Percentiles rank a stretch among this genome's conserved stretches.
Conservation (phyloP, 257 asterid species). For the Parsonsia alboflavescens region DNA sequence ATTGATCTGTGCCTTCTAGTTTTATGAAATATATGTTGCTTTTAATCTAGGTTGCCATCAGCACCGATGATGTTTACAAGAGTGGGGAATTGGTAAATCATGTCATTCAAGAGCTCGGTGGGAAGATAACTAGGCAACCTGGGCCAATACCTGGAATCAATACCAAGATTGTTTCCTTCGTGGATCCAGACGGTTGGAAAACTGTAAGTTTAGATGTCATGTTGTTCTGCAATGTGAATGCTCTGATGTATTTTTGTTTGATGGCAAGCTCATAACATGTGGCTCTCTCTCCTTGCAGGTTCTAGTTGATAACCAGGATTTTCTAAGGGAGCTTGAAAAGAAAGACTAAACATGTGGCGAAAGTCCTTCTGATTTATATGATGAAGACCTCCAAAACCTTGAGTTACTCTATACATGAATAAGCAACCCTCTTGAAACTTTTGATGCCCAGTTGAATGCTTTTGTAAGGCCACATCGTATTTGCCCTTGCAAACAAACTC, state of each 20-base stretch:
- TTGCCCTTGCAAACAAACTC: background rate
- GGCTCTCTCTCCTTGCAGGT: conserved; percentile 39
- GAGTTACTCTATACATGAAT: background rate
- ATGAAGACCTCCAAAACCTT: background rate
- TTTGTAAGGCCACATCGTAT: background rate
- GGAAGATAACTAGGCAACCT: conserved; percentile 82
- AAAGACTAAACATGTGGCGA: conserved; percentile 19
- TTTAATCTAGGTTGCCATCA: conserved; percentile 56
- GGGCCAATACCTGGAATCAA: conserved; percentile 88
- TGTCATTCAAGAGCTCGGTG: conserved; percentile 82
- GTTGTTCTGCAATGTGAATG: background rate
- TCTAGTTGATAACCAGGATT: conserved; percentile 84
- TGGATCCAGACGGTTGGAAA: conserved; percentile 99
- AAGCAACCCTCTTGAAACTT: background rate
- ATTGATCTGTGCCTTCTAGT: background rate
- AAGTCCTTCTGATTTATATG: conserved; percentile 10
- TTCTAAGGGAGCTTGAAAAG: conserved; percentile 85
- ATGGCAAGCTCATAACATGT: background rate
- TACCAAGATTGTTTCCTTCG: conserved; percentile 83
- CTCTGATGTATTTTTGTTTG: background rate
- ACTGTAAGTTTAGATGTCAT: conserved; percentile 47
- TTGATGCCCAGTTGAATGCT: background rate
- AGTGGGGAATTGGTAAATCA: conserved; percentile 80
- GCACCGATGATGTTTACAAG: conserved; percentile 89
- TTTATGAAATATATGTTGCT: conserved; percentile 8